phyloP scores from a whole-genome alignment of 2,329 filamentous ascomycete genomes.

The Didymella pinodella region DNA sequence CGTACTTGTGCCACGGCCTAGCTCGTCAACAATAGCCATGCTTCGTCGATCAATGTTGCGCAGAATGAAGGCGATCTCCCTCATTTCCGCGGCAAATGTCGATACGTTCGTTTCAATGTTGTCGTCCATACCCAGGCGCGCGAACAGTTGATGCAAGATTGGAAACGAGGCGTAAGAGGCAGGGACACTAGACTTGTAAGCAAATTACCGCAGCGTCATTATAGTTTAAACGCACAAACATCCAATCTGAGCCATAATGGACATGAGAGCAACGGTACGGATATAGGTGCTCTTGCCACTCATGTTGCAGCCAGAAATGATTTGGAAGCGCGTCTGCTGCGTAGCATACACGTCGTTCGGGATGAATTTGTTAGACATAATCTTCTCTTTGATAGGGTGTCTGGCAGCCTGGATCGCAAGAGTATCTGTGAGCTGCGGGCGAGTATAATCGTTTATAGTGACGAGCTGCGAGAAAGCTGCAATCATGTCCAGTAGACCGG shows the following conservation, averaged over 20 bases:
- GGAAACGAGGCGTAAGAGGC: conserved; percentile 83
- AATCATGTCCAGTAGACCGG: conserved; percentile 85
- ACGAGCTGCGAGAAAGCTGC: conserved; percentile 65
- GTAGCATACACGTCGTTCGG: conserved; percentile 92
- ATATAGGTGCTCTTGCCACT: conserved; percentile 96
- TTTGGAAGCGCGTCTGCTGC: conserved; percentile 82
- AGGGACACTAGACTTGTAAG: conserved; percentile 65
- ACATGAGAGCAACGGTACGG: conserved; percentile 79
- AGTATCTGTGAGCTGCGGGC: conserved; percentile 72
- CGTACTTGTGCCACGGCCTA: conserved; percentile 89
- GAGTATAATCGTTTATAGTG: conserved; percentile 69
- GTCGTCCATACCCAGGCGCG: conserved; percentile 85
- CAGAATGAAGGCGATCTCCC: conserved; percentile 92
- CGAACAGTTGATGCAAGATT: conserved; percentile 83
- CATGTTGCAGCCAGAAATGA: conserved; percentile 98
- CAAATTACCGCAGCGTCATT: neutral
- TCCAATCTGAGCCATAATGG: conserved; percentile 93
- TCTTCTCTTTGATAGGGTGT: conserved; percentile 81
- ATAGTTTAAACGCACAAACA: conserved; percentile 63
- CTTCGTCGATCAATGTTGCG: conserved; percentile 79
- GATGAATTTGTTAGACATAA: conserved; percentile 73
- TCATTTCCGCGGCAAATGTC: conserved; percentile 94
- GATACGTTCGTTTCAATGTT: conserved; percentile 90
- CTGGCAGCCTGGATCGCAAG: conserved; percentile 77
- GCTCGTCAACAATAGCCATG: conserved; percentile 86